Conservation (phyloP, 306 rosid species). For the Senna tora region DNA sequence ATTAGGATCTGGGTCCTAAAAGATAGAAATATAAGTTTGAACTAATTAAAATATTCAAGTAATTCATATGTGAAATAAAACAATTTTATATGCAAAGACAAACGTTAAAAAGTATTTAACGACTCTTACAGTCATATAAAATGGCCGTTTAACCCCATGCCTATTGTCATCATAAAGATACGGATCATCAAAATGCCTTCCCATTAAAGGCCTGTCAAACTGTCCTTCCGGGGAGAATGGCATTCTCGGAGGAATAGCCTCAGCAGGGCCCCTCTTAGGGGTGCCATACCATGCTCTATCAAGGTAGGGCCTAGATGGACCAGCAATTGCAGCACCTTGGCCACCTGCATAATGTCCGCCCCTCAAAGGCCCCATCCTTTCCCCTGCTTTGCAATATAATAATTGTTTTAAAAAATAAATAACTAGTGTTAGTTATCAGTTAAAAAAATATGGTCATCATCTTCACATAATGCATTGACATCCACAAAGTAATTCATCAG, state of each 20-base stretch:
- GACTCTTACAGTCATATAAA: slow-evolving; percentile 64
- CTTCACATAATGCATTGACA: slow-evolving; percentile 22
- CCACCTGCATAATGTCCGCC: slow-evolving; percentile 52
- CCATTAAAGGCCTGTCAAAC: slow-evolving; percentile 51
- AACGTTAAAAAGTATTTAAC: neutral
- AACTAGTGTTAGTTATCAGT: neutral
- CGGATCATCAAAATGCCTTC: slow-evolving; percentile 63
- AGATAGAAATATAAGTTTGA: slow-evolving; percentile 28
- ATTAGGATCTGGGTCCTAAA: slow-evolving; percentile 73
- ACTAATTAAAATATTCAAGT: slow-evolving; percentile 22
- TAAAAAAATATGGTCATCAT: neutral
- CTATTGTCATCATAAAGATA: slow-evolving; percentile 48
- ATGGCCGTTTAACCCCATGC: slow-evolving; percentile 73
- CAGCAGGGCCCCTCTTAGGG: slow-evolving; percentile 56
- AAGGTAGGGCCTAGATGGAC: slow-evolving; percentile 56
- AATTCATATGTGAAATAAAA: slow-evolving; percentile 7
- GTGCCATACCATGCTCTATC: slow-evolving; percentile 56
- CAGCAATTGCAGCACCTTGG: slow-evolving; percentile 33
- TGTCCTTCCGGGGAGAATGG: slow-evolving; percentile 60
- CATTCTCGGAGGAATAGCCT: slow-evolving; percentile 58
- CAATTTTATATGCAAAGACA: neutral
- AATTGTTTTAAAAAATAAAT: neutral
- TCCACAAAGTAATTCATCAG: slow-evolving; percentile 1
- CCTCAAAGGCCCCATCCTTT: slow-evolving; percentile 50
- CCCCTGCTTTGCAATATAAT: slow-evolving; percentile 52